These are phyloP conservation scores for Phallus indusiatus DNA, from an alignment of 768 basidiomycete species.

Conservation along the genomic window DNA sequence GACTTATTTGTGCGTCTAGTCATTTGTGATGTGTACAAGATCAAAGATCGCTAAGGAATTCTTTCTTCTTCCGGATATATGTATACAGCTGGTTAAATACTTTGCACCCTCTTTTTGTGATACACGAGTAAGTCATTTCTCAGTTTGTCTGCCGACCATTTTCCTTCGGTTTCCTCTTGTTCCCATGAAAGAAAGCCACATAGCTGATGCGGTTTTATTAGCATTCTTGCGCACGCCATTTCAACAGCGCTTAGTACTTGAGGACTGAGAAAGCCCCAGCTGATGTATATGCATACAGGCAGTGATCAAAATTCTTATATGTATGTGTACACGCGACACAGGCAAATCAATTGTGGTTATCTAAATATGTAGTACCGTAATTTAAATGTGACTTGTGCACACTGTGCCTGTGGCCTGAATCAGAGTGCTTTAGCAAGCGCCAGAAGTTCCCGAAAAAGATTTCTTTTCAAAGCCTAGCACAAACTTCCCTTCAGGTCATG, in stretches of 20 bases:
- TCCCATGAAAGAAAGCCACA: background rate
- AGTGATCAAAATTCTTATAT: too few relatives aligned
- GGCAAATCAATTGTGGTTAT: too few relatives aligned
- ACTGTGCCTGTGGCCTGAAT: too few relatives aligned
- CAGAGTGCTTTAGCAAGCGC: too few relatives aligned
- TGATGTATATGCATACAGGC: too few relatives aligned
- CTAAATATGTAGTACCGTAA: too few relatives aligned
- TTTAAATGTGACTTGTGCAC: too few relatives aligned
- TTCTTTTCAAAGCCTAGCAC: too few relatives aligned
- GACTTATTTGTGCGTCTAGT: conserved; percentile 47
- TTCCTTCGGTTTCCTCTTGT: background rate
- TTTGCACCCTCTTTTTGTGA: conserved; percentile 52
- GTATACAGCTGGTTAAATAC: conserved; percentile 46
- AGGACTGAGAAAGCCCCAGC: background rate
- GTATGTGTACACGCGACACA: too few relatives aligned
- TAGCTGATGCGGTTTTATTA: conserved; percentile 14
- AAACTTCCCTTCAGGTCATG: too few relatives aligned
- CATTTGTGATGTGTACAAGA: background rate
- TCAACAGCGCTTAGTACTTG: conserved; percentile 30
- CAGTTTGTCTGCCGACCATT: background rate
- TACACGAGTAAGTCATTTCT: conserved; percentile 41
- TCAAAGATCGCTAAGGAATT: background rate
- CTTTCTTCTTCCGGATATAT: conserved; percentile 21
- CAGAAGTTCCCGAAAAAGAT: too few relatives aligned
- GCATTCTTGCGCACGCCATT: conserved; percentile 43